Evolutionary conservation across 768 basidiomycete species (phyloP), one percentile per base, ranked within the genome.

Genomic region (Clathrus columnatus): DNA sequence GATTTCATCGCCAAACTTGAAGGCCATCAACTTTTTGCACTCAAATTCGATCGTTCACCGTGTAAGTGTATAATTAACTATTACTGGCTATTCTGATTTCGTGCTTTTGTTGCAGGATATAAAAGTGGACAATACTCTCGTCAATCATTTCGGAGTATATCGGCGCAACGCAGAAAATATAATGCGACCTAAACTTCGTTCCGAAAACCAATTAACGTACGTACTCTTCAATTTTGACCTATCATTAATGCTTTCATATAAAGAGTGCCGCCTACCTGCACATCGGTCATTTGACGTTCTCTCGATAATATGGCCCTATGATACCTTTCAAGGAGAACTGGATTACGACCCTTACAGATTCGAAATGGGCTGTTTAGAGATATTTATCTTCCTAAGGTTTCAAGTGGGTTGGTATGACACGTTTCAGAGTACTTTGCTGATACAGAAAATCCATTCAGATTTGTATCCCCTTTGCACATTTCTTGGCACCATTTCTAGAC

Each of bases 21-120:
- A 54, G 53, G n/a, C 23, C 59, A 8, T 42, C 11, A 53, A 53
- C 10, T 47, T 61, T 28, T 50, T 59, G 8, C 60, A 61, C 41
- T 16, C 14, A 41, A 46, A 59, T 14, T 29, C 48, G 16, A 56
- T 61, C 32, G 51, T 59, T 50, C 60, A 61, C 48, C 47, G 58
- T 14, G 60, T 59, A 4, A 32, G 54, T 28, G 5, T 56, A 42
- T 11, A 20, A 36, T 29, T 50, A 17, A 2, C 26, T 21, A 8
- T 18, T 30, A 36, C 17, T 41, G 41, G 16, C 32, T 20, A 29
- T 24, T 8, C 30, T 18, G 29, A 10, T 4, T 4, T 23, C 3
- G 26, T 18, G 16, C 16, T 10, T n/a, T 28, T 26, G 11, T 49
- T 10, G 20, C n/a, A 11, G 60, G 60, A 61, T 46, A 41, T 61